These are phyloP conservation scores for Nitzschia palea DNA, from an alignment of 108 stramenopile genomes.

Conservation along the genomic window DNA sequence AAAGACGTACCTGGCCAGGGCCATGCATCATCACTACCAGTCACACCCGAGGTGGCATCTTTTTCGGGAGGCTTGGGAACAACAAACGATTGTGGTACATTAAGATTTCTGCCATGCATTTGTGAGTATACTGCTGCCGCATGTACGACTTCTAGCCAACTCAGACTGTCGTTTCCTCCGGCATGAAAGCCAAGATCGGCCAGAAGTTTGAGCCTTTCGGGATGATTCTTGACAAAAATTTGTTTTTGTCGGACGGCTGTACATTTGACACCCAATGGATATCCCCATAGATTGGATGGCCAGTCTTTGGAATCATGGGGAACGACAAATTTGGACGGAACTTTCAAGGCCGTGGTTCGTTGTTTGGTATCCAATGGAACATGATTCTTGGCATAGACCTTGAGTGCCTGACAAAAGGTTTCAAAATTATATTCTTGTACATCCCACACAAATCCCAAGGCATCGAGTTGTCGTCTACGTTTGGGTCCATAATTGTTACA, in stretches of 20 bases:
- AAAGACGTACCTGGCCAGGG: constrained; percentile 64
- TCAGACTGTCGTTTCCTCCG: constrained; percentile 66
- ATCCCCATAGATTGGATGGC: constrained; percentile 70
- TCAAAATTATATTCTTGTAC: constrained; percentile 57
- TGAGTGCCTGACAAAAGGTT: constrained; percentile 54
- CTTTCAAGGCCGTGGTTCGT: constrained; percentile 34
- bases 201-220: constrained; percentile 49
- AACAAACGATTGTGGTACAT: constrained; percentile 67
- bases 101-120: constrained; percentile 62
- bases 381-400: constrained; percentile 53
- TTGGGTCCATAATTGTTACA: constrained; percentile 26
- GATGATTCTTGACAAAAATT: constrained; percentile 73
- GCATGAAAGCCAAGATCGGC: constrained; percentile 70
- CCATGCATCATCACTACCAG: constrained; percentile 53
- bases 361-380: not conserved
- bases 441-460: constrained; percentile 79
- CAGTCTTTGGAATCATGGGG: constrained; percentile 49
- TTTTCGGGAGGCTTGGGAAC: constrained; percentile 55
- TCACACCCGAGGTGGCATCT: constrained; percentile 1
- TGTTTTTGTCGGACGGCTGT: constrained; percentile 79
- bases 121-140: constrained; percentile 84
- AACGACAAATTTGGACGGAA: constrained; percentile 73
- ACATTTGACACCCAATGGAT: constrained; percentile 76
- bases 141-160: constrained; percentile 84
- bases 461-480: constrained; percentile 63